Evolutionary conservation across 108 stramenopile species (phyloP).

Genomic region (Mediolabrus comicus): DNA sequence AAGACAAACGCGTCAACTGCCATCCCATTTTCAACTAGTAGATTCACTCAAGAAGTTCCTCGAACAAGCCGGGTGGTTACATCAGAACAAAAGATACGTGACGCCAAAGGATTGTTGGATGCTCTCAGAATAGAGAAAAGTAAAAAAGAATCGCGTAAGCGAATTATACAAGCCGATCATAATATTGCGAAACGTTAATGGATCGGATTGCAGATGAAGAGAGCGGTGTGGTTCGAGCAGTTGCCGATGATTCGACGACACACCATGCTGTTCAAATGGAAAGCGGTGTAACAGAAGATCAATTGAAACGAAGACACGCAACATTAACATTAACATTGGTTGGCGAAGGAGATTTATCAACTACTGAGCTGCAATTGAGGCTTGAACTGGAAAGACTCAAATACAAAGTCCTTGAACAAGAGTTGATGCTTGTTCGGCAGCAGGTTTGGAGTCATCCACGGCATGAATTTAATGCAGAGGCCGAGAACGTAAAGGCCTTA

Average conservation of each 20-base stretch:
- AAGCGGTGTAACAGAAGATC: neutral
- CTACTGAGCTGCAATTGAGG: conserved; percentile 33
- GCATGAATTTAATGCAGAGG: neutral
- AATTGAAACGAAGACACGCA: neutral
- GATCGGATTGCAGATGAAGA: conserved; percentile 18
- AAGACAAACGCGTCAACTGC: neutral
- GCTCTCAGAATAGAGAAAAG: conserved; percentile 24
- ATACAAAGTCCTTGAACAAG: conserved; percentile 49
- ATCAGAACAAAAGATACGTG: conserved; percentile 5
- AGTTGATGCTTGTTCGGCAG: conserved; percentile 12
- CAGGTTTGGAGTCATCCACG: conserved; percentile 3
- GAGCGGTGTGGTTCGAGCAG: no score
- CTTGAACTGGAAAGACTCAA: conserved; percentile 46
- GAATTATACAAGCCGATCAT: neutral
- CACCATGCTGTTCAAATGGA: neutral
- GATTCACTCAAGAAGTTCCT: neutral
- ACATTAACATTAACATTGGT: neutral
- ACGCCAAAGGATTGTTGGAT: conserved; percentile 37
- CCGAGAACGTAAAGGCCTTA: conserved; percentile 3
- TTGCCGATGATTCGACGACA: no score
- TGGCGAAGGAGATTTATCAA: conserved; percentile 9
- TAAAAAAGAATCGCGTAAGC: conserved; percentile 16
- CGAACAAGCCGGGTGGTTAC: neutral
- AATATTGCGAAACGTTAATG: conserved; percentile 11
- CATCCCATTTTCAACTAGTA: conserved; percentile 1